Evolutionary conservation across 768 basidiomycete species (phyloP).

Genomic region (Hygrocybe coccinea): DNA sequence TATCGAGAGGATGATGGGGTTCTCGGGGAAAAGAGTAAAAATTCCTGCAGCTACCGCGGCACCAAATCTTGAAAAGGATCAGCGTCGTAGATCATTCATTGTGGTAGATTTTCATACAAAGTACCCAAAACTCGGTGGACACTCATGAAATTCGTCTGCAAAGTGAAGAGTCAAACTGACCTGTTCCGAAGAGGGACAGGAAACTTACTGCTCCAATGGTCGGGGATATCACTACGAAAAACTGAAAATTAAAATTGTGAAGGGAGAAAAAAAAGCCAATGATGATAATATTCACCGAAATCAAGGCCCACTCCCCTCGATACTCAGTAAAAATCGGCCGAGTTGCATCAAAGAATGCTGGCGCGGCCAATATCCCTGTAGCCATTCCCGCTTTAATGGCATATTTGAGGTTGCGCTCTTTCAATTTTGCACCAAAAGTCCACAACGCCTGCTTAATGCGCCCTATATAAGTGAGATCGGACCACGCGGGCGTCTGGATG

Average conservation of each 20-base stretch:
- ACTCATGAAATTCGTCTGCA: slow-evolving; percentile 79
- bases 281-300: slow-evolving; percentile 55
- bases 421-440: slow-evolving; percentile 59
- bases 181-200: not conserved
- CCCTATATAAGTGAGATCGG: slow-evolving; percentile 55
- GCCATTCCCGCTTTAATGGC: slow-evolving; percentile 85
- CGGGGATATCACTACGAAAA: slow-evolving; percentile 87
- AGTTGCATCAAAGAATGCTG: slow-evolving; percentile 81
- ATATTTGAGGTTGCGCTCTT: slow-evolving; percentile 77
- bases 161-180: slow-evolving; percentile 10
- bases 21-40: slow-evolving; percentile 72
- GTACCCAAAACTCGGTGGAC: slow-evolving; percentile 84
- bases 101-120: slow-evolving; percentile 47
- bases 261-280: slow-evolving; percentile 6
- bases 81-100: slow-evolving; percentile 3
- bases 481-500: slow-evolving; percentile 67
- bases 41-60: slow-evolving; percentile 69
- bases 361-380: slow-evolving; percentile 74
- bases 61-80: slow-evolving; percentile 51
- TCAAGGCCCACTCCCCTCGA: slow-evolving; percentile 92
- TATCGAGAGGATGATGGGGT: slow-evolving; percentile 66
- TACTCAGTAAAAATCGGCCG: slow-evolving; percentile 75
- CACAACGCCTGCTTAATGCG: slow-evolving; percentile 67
- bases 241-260: slow-evolving; percentile 36
- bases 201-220: slow-evolving; percentile 73